Conservation (phyloP, 306 rosid genomes). For the Ormosia semicastrata region DNA sequence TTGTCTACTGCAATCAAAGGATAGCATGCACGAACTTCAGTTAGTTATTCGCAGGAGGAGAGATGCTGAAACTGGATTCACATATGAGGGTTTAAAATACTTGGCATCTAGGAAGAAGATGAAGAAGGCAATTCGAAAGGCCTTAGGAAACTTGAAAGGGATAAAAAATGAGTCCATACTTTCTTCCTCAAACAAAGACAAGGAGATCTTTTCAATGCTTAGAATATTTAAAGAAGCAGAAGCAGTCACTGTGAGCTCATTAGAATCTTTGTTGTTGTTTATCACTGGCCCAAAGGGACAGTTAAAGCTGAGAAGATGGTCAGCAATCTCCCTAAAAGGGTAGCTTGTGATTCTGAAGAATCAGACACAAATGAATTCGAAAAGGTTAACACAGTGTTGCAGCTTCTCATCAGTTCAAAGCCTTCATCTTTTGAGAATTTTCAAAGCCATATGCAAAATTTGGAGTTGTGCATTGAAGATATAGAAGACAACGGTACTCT, state of each 20-base stretch:
- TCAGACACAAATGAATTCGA: slow-evolving; percentile 22
- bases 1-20: background rate
- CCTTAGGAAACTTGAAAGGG: background rate
- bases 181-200: background rate
- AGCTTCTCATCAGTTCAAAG: background rate
- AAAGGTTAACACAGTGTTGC: background rate
- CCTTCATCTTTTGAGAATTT: background rate
- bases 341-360: slow-evolving; percentile 5
- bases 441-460: background rate
- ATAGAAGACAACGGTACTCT: background rate
- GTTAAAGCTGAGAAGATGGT: slow-evolving; percentile 14
- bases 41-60: background rate
- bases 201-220: background rate
- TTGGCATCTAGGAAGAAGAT: slow-evolving; percentile 8
- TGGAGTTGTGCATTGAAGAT: background rate
- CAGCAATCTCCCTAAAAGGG: slow-evolving; percentile 12
- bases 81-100: background rate
- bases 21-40: background rate
- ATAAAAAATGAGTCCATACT: background rate
- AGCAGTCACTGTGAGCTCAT: slow-evolving; percentile 21
- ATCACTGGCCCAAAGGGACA: slow-evolving; percentile 12
- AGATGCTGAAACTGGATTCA: background rate
- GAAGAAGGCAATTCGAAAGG: background rate
- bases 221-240: slow-evolving; percentile 16
- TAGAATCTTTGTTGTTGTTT: slow-evolving; percentile 16